Evolutionary conservation across 176 grass and related monocot genomes (phyloP).

Genomic region (Secale cereale): DNA sequence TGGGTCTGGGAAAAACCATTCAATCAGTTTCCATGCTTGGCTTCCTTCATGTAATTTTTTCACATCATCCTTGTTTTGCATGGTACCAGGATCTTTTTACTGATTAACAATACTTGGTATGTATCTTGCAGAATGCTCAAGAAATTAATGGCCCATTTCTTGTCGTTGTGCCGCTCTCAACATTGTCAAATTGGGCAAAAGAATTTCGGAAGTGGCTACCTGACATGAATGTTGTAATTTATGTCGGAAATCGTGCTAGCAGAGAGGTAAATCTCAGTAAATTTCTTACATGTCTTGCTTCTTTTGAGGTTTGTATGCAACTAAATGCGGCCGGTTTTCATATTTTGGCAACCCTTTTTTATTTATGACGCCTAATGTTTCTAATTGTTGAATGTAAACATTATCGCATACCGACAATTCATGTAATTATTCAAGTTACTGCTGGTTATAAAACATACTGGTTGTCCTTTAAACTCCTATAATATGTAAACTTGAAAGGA

Average conservation of each 20-base stretch:
- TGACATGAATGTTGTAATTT: slow-evolving; percentile 90
- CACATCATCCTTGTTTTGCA: neutral
- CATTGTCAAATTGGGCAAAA: slow-evolving; percentile 92
- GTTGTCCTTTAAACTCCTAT: neutral
- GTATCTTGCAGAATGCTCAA: slow-evolving; percentile 77
- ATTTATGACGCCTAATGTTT: neutral
- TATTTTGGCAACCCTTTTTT: neutral
- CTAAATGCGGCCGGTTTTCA: neutral
- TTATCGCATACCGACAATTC: neutral
- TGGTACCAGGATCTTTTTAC: neutral
- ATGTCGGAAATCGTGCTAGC: slow-evolving; percentile 99
- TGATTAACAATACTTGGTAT: slow-evolving; percentile 7
- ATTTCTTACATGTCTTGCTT: slow-evolving; percentile 13
- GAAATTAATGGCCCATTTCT: slow-evolving; percentile 97
- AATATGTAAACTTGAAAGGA: slow-evolving; percentile 12
- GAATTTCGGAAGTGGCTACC: slow-evolving; percentile 98
- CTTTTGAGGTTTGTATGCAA: neutral
- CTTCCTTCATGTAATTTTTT: slow-evolving; percentile 72
- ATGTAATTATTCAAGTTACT: neutral
- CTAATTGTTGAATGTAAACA: neutral
- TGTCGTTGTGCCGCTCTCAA: slow-evolving; percentile 96
- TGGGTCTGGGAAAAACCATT: slow-evolving; percentile 99
- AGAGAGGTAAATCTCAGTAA: slow-evolving; percentile 69
- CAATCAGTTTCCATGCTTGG: slow-evolving; percentile 98
- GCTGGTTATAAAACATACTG: neutral